Evolutionary conservation across 768 basidiomycete species (phyloP), one percentile per base, ranked within the genome.

Genomic region (Suillus paluster): DNA sequence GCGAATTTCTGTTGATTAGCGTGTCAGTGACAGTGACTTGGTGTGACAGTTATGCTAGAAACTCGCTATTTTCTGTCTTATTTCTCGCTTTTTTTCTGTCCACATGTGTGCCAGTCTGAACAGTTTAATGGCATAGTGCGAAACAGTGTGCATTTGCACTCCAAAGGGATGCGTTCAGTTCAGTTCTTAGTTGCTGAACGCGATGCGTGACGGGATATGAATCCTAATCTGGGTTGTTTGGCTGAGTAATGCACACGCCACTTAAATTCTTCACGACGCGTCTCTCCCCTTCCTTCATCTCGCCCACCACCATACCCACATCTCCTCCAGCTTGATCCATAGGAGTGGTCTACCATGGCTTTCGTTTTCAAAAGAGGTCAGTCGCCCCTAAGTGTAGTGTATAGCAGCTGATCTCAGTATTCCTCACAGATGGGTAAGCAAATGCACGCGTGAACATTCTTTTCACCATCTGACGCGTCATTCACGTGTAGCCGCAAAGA

Each of bases 401-500:
- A 67, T 50, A 67, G 42, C 61, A 50, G 59, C 65, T 57, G 23
- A 21, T 50, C 61, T 52, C 36, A 48, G 45, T 25, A 21, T 62
- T 59, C 27, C 64, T 52, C 60, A 59, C 67, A 85, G 84, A 86
- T 70, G 84, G 84, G 84, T 86, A 67, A 69, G 81, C 77, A 44
- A 25, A 19, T 3, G 6, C 54, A 19, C 23, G 19, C 65, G 68
- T 45, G 54, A 55, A 36, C 45, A 60, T 60, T 58, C 27, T 45
- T 50, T 19, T 30, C 48, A 60, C 38, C 64, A 62, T 46, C 60
- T 62, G 57, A 73, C 73, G 73, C 73, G 73, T 71, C 60, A 57
- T 59, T 54, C 56, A 62, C 44, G 36, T 61, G 55, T 70, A 89
- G 89, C 62, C 92, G 94, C 65, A 95, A 94, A 77, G 95, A 97